Evolutionary conservation across 148 eudicot genomes (phyloP), one percentile per base, ranked within the genome.

Genomic region (Oxyria digyna): DNA sequence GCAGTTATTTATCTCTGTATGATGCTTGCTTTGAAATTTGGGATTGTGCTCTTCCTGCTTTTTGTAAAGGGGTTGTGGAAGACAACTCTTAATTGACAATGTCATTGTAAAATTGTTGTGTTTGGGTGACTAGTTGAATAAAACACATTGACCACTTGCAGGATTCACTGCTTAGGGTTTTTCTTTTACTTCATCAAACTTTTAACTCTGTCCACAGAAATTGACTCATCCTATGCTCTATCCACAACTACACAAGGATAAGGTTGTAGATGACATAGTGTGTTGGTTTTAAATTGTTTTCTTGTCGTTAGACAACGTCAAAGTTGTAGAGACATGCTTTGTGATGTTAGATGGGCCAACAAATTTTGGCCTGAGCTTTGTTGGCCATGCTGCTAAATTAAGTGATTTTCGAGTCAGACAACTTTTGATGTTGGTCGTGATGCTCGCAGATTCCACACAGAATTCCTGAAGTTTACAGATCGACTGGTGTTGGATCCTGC

Each of bases 101-200:
- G 37, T 59, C 65, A 27, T 29, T 59, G 38, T 59, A 59, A 59
- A 55, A 15, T 57, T 27, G 35, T 13, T 15, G 18, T 59, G 65
- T 27, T 29, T 23, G 31, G 32, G 62, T 23, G 5, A 54, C 62
- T 54, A 31, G 31, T 26, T 54, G 62, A 54, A 54, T 54, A 54
- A 35, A 54, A 54, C 62, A 54, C 62, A 54, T 54, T 54, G 29
- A 11, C 62, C 62, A 54, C 32, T 54, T 54, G 62, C 62, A 12
- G 62, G 23, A 3, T 38, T 38, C 38, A 3, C 6, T 35, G 38
- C 38, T 35, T 6, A 2, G 38, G 6, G 3, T 42, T 14, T 42
- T 15, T 42, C 48, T 1, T 42, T n/a, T 45, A 4, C 49, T 45
- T 45, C 17, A 15, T 45, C 20, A 45, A 2, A 45, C 1, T 3